Base-by-base conservation (phyloP, 1,284 basidiomycete genomes). In the Moniliella sp. region DNA sequence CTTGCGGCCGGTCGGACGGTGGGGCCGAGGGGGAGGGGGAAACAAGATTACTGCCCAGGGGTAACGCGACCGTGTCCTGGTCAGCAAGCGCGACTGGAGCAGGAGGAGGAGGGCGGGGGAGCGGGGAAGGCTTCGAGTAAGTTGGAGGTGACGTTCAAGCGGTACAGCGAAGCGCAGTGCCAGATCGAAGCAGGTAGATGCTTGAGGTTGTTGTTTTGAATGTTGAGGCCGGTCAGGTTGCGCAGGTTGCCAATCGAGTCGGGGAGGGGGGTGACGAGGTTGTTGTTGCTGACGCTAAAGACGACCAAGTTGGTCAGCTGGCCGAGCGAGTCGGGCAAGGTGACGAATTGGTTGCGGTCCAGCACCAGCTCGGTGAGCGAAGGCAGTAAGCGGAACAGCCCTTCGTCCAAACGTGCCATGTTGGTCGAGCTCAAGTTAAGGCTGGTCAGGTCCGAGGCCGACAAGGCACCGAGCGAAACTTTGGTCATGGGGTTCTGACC, bases 141-240 rank as follows among this genome's bases (percentile, higher is more conserved):
- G 56, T 97, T 99, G n/a, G 82, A 88, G 8, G 79, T 83, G 28
- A 77, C 72, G 48, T 94, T 97, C 57, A 97, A 69, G 27, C 70
- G 66, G 30, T 64, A 62, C 28, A 99, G 66, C 4, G 69, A 72
- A 0, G 72, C 67, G 61, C 86, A 94, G 28, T 74, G 69, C 91
- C 91, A 97, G 4, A 99, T 61, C 17, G 71, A 67, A 10, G 64
- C 63, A 0, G 84, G 82, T 0, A 94, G 63, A 43, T 75, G 72
- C 13, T 69, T 72, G 31, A 97, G 65, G 47, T 78, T 80, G 64
- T 97, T 99, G 58, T 84, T 86, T 55, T 91, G 86, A 2, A 78
- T 74, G 47, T 91, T 79, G 27, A 94, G 67, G 2, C 64, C 65
- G 43, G 74, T 70, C n/a, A 97, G 69, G 32, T 72, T 74, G 58